These are phyloP conservation scores for Colletotrichum orbiculare DNA, from an alignment of 2,329 filamentous ascomycete genomes.

Conservation along the genomic window DNA sequence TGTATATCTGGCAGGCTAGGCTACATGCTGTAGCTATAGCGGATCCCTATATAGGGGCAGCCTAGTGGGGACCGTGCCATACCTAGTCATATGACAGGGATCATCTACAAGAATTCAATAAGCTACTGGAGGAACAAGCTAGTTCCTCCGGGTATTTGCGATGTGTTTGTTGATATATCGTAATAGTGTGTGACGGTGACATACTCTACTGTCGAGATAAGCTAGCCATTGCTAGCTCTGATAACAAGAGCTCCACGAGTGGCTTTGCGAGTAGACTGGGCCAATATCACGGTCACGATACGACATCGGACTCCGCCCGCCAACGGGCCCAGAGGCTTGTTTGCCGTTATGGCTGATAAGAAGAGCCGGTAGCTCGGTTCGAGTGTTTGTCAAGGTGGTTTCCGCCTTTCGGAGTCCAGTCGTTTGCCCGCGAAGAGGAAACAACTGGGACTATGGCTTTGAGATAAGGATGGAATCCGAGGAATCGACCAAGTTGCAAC, in stretches of 20 bases:
- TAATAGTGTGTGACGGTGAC: constrained; percentile 1
- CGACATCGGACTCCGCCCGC: constrained; percentile 2
- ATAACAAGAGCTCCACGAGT: no score
- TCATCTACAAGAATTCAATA: constrained; percentile 12
- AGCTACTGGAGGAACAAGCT: constrained; percentile 14
- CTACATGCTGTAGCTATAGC: no score
- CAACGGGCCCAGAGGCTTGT: no score
- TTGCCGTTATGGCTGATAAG: constrained; percentile 23
- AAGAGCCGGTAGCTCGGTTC: constrained; percentile 8
- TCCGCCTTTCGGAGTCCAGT: constrained; percentile 1
- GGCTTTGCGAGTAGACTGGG: no score
- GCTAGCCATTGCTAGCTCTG: background rate
- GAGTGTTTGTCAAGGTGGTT: background rate
- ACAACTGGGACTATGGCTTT: no score
- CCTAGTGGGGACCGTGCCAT: no score
- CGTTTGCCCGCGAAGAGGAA: no score
- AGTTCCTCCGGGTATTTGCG: constrained; percentile 3
- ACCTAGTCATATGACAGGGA: no score
- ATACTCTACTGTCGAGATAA: constrained; percentile 19
- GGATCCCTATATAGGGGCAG: no score
- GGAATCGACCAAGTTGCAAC: background rate
- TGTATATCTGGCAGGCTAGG: no score
- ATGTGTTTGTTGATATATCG: constrained; percentile 5
- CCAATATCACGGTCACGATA: background rate
- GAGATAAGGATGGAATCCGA: background rate